A percentile compares a stretch with the other conserved stretches of the same genome.
phyloP scores from a whole-genome alignment of 2,329 filamentous ascomycete genomes.

The Pestalotiopsis sp. region DNA sequence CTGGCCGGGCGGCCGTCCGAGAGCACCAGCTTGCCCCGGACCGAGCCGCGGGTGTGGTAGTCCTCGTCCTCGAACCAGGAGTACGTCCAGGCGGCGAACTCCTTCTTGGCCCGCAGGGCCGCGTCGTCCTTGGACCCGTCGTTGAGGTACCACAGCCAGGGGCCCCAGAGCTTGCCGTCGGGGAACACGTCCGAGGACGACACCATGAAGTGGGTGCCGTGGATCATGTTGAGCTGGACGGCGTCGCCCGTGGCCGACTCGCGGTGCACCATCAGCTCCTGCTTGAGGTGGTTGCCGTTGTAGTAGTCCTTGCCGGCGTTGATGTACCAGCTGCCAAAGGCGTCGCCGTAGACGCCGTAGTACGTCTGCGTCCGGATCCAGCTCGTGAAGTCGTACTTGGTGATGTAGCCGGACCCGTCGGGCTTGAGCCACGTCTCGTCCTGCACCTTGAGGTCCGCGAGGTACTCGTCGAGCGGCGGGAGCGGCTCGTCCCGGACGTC shows the following conservation, averaged over 20 bases:
- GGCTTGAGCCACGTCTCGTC: slow-evolving; percentile 55
- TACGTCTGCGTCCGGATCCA: slow-evolving; percentile 42
- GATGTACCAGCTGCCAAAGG: slow-evolving; percentile 55
- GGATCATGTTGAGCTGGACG: slow-evolving; percentile 57
- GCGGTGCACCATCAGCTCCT: slow-evolving; percentile 53
- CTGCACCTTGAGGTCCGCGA: slow-evolving; percentile 49
- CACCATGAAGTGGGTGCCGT: slow-evolving; percentile 51
- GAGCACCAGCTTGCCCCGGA: slow-evolving; percentile 46
- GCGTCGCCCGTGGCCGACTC: slow-evolving; percentile 52
- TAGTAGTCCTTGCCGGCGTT: slow-evolving; percentile 54
- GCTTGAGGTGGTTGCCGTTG: slow-evolving; percentile 55
- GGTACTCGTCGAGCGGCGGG: slow-evolving; percentile 46
- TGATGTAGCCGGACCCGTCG: slow-evolving; percentile 50
- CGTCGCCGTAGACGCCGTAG: slow-evolving; percentile 52
- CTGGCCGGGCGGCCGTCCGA: slow-evolving; percentile 51
- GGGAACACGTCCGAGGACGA: slow-evolving; percentile 37
- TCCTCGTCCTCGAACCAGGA: slow-evolving; percentile 47
- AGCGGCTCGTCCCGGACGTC: slow-evolving; percentile 47
- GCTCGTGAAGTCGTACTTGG: slow-evolving; percentile 49
- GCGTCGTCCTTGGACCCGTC: slow-evolving; percentile 49
- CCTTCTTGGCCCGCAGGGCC: slow-evolving; percentile 37
- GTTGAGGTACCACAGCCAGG: slow-evolving; percentile 50
- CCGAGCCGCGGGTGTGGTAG: slow-evolving; percentile 51
- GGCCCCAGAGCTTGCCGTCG: slow-evolving; percentile 46
- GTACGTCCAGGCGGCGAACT: slow-evolving; percentile 50